Conservation (phyloP, 1,284 basidiomycete genomes). For the Chondrostereum purpureum region DNA sequence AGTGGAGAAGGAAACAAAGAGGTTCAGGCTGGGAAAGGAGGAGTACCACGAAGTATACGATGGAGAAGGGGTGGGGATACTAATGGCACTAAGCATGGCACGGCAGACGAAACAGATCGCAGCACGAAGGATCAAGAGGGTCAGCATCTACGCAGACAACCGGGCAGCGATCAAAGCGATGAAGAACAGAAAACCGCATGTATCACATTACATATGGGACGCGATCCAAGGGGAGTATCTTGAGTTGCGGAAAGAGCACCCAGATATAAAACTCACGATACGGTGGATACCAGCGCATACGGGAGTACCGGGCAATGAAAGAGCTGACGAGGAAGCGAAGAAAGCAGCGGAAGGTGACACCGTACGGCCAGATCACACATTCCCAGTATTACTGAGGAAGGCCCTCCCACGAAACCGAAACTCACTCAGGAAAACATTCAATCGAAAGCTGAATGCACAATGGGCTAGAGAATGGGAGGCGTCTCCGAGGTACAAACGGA, state of each 20-base stretch:
- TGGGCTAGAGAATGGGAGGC: conserved; percentile 5
- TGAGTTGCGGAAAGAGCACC: neutral
- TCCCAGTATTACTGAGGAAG: conserved; percentile 13
- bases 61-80: neutral
- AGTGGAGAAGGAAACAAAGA: too few species aligned
- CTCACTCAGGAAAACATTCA: conserved; percentile 11
- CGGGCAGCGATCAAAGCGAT: conserved; percentile 17
- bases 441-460: conserved; percentile 5
- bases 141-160: conserved; percentile 17
- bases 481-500: conserved; percentile 4
- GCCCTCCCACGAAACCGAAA: conserved; percentile 16
- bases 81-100: neutral
- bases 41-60: neutral
- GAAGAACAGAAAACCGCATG: conserved; percentile 1
- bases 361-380: conserved; percentile 4
- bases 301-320: conserved; percentile 19
- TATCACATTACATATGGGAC: conserved; percentile 18
- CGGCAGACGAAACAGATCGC: neutral
- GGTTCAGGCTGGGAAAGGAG: neutral
- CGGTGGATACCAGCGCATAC: conserved; percentile 21
- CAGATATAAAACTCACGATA: conserved; percentile 8
- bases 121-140: too few species aligned
- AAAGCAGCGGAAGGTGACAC: conserved; percentile 16
- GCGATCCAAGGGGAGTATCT: conserved; percentile 2
- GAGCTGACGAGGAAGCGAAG: conserved; percentile 22